Evolutionary conservation across 768 basidiomycete genomes (phyloP), one percentile per base, ranked within the genome.

Genomic region (Boletellus ananiceps): DNA sequence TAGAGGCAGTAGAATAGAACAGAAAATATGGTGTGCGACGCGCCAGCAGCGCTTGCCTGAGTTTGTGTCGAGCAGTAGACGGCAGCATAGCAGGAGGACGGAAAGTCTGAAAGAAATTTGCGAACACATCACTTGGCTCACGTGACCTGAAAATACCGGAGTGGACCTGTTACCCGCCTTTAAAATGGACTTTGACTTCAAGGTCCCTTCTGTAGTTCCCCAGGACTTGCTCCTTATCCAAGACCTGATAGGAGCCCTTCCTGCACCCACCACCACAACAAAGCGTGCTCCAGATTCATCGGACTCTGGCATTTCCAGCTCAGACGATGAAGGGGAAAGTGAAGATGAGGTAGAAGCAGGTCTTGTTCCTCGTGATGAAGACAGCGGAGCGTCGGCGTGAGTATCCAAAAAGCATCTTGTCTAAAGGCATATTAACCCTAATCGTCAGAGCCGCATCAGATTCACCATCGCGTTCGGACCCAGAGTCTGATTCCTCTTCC

Each of bases 181-280:
- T 15, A 16, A 46, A 37, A 36, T 69, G 66, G 49, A 66, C 35
- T 42, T 55, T 43, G 50, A 57, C 53, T 89, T 88, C 74, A 81
- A 80, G 58, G 59, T 79, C 8, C 87, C 87, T 25, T 71, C 73
- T n/a, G 60, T 57, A 16, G 67, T 88, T 16, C 78, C 88, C 9
- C 88, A 88, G 60, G 88, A 91, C 60, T 69, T 91, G 18, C 73
- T 87, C 34, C 74, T 90, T 36, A 90, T 90, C 34, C 82, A 80
- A 41, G 82, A 82, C 49, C 56, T 88, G 25, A 68, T 90, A 49
- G 82, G 80, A 15, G 60, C 60, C 6, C 48, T 61, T 33, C 50
- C 54, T 15, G 31, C 47, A 0, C 21, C 16, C 9, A 11, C 40
- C 2, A n/a, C 51, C 12, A 35, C 39, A n/a, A 18, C 40, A 11